Evolutionary conservation across 257 asterid species (phyloP), one percentile per base, ranked within the genome.

Genomic region (Solanum appendiculatum): DNA sequence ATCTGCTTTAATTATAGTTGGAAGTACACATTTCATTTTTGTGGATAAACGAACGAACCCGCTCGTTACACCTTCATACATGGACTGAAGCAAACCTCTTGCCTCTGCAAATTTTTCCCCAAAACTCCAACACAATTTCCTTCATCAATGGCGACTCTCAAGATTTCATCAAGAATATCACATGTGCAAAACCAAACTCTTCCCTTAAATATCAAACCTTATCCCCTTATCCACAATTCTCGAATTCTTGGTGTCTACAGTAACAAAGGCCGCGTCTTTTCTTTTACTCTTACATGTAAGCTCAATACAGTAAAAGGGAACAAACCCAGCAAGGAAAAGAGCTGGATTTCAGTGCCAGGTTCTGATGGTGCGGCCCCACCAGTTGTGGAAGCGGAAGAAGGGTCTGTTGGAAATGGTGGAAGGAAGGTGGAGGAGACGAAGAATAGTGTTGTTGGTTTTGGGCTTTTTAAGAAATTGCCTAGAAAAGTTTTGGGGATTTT

Each of bases 341-440:
- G 39, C 42, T 60, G 86, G 51, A 89, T 93, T 84, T 89, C 90
- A 87, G 94, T 93, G 13, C 98, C 98, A 36, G 93, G 91, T 56
- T 91, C 94, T 5, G 94, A 93, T 89, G 92, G 94, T 46, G 95
- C 95, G 1, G 96, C 95, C 0, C 98, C 98, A 72, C 82, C 93
- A 44, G 86, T 93, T 87, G 89, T 94, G 20, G 95, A 83, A 46
- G 81, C 48, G 34, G 87, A 75, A 60, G 33, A 90, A 31, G 89
- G 91, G 84, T 78, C 64, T 78, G 11, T 15, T 21, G 93, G 89
- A 42, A 86, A 84, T 83, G 83, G 34, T 25, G 89, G 87, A 70
- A 83, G 29, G 78, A 64, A 60, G 33, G 88, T 84, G 86, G 25
- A 87, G 58, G 91, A 88, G 51, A 91, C 88, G 84, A 93, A 90